phyloP scores from a whole-genome alignment of 306 rosid genomes.

The Vachellia pachyceras region DNA sequence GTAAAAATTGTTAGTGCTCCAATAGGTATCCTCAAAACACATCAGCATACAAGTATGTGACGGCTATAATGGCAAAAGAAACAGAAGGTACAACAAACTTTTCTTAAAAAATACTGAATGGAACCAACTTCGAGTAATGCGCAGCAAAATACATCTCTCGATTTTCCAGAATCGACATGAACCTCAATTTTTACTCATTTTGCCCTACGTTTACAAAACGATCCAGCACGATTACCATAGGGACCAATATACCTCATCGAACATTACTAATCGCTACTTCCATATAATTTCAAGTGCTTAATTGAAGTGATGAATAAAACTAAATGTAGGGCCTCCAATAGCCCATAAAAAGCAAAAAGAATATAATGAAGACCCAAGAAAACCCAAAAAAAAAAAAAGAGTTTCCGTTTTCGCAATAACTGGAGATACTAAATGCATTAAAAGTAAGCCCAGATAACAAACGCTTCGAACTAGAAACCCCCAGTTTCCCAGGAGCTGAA shows the following conservation, averaged over 20 bases:
- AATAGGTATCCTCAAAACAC: slow-evolving; percentile 5
- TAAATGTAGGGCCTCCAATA: slow-evolving; percentile 15
- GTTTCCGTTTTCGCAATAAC: not conserved
- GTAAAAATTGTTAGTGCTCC: not conserved
- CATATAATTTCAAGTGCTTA: slow-evolving; percentile 9
- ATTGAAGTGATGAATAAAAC: not conserved
- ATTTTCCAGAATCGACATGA: slow-evolving; percentile 13
- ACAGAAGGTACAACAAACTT: slow-evolving; percentile 7
- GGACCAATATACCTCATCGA: slow-evolving; percentile 1
- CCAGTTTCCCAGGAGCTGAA: slow-evolving; percentile 19
- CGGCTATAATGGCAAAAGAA: not conserved
- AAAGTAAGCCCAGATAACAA: not conserved
- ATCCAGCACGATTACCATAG: not conserved
- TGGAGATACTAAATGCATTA: slow-evolving; percentile 5
- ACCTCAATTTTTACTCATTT: not conserved
- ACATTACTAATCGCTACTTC: slow-evolving; percentile 24
- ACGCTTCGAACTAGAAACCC: not conserved
- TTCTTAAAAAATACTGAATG: slow-evolving; percentile 1
- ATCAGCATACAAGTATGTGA: not conserved
- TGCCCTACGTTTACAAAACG: not conserved
- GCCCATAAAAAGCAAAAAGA: not conserved
- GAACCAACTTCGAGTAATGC: not conserved
- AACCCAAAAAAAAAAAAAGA: not conserved
- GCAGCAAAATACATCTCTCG: not conserved
- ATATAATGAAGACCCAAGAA: not conserved